Percentiles rank a stretch among this genome's conserved stretches.
Evolutionary conservation across 768 basidiomycete genomes (phyloP).

Genomic region (Panaeolus papilionaceus): DNA sequence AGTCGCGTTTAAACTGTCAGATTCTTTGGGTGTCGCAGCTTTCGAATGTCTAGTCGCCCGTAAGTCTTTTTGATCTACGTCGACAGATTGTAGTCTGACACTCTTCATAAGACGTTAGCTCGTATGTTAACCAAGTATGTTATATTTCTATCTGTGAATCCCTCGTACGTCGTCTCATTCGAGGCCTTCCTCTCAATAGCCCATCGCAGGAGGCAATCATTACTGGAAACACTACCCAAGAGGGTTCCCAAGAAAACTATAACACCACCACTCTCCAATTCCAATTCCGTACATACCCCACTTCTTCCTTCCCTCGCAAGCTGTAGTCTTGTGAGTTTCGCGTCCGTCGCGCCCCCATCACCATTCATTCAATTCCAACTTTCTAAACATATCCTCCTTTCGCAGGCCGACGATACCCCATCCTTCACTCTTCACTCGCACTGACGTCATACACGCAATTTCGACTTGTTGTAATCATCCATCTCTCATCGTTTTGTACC

Average conservation of each 20-base stretch:
- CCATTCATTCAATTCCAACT: not conserved
- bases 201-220: not conserved
- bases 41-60: constrained; percentile 38
- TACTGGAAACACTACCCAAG: constrained; percentile 11
- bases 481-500: not conserved
- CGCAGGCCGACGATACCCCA: constrained; percentile 9
- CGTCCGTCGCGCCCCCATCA: too few relatives aligned
- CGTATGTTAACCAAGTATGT: not conserved
- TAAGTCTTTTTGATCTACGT: constrained; percentile 25
- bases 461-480: not conserved
- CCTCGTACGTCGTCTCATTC: not conserved
- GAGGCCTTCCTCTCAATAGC: not conserved
- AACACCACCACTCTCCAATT: not conserved
- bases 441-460: constrained; percentile 9
- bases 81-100: not conserved
- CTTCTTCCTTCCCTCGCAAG: not conserved
- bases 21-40: constrained; percentile 37
- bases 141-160: not conserved
- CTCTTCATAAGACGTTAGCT: constrained; percentile 1
- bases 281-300: not conserved
- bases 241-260: not conserved
- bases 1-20: constrained; percentile 39
- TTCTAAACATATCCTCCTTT: not conserved
- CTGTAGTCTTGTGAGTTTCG: not conserved
- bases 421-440: not conserved